These are phyloP conservation scores for Penicillium sp. DNA, from an alignment of 2,329 filamentous ascomycete genomes.

Conservation along the genomic window DNA sequence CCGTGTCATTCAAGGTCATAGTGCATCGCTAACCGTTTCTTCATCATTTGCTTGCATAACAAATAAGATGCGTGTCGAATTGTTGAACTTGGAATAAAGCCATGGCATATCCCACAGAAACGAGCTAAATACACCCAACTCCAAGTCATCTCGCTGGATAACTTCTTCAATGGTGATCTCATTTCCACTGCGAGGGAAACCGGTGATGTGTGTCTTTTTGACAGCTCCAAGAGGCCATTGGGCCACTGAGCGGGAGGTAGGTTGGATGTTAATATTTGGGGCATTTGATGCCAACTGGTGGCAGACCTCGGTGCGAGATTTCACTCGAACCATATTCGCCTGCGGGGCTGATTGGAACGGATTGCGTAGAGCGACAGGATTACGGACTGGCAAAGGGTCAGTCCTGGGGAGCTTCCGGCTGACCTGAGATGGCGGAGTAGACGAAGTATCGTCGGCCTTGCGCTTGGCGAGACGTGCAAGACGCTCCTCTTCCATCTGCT, in stretches of 20 bases:
- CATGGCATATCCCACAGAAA: constrained; percentile 84
- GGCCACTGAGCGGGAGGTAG: constrained; percentile 25
- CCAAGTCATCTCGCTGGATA: constrained; percentile 68
- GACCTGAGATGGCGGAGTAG: constrained; percentile 31
- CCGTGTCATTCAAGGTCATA: neutral
- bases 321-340: neutral
- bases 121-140: constrained; percentile 79
- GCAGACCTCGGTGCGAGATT: neutral
- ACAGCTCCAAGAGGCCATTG: constrained; percentile 64
- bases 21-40: constrained; percentile 34
- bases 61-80: constrained; percentile 60
- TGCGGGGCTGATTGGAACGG: neutral
- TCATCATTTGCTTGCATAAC: constrained; percentile 61
- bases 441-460: constrained; percentile 45
- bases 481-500: constrained; percentile 81
- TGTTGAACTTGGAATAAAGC: constrained; percentile 70
- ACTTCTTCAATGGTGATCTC: constrained; percentile 90
- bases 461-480: constrained; percentile 66
- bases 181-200: constrained; percentile 60
- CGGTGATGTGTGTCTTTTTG: constrained; percentile 76
- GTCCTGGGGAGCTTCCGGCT: constrained; percentile 27
- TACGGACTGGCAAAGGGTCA: neutral
- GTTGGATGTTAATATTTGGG: neutral
- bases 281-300: constrained; percentile 6
- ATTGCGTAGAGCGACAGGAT: neutral